Base-by-base conservation (phyloP, 208 protist species). In the Trypanosoma brucei region DNA sequence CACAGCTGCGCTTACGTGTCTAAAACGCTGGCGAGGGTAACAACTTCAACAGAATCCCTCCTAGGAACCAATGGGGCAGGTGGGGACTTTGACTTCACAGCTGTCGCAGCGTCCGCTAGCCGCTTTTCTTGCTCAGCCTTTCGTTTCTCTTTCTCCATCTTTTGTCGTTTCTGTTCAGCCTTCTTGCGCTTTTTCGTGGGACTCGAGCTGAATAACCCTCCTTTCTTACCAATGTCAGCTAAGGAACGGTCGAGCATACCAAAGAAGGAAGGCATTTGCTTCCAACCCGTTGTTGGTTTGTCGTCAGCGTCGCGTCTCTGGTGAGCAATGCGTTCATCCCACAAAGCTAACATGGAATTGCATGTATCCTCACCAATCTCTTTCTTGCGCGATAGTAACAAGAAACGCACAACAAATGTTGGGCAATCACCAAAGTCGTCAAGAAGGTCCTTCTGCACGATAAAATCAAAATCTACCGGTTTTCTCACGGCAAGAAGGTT, bases 361-460 rank as follows among this genome's bases (percentile, higher is more conserved):
- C 80, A 76, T 42, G 63, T 77, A 37, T 84, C 75, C 35, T 62
- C 68, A 54, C 84, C 80, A 3, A 95, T 34, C 60, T 92, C 78
- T 67, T 79, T 71, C 37, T 65, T 46, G 7, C 89, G 78, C 31
- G 76, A 74, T 48, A 85, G 76, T 42, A 95, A 51, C 37, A 67
- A 70, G 66, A 91, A 95, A 59, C 75, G 81, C 3, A 95, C 65
- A 34, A 90, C 76, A 70, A 95, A 95, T 2, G 84, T 88, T 9
- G 89, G 89, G 55, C 78, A 91, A 68, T 95, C 89, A 35, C 84
- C 89, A 70, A 93, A 95, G 69, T 87, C 76, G 49, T 92, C 84
- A 9, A 95, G 70, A 35, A 95, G 66, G 34, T 77, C 74, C 44
- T 86, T 72, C 55, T 89, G 81, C 8, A 95, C 55, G 22, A 92